These are phyloP conservation scores for Chimonanthus praecox DNA, from an alignment of 164 flowering plant species.

Conservation along the genomic window DNA sequence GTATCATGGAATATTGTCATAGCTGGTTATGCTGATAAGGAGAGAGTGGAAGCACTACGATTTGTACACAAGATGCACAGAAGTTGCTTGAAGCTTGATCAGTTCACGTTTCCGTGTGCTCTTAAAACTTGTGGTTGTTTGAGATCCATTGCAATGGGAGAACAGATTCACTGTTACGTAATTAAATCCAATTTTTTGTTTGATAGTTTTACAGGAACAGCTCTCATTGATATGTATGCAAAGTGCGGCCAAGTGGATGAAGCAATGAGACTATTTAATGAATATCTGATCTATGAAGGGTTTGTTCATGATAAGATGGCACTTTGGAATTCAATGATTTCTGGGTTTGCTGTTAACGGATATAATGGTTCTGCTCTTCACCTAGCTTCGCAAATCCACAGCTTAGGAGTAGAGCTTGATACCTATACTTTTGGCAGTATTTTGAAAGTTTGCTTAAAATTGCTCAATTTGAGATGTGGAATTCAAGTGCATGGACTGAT, in stretches of 20 bases:
- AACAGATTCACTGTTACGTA: slow-evolving; percentile 22
- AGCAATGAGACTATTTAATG: slow-evolving; percentile 15
- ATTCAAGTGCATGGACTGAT: slow-evolving; percentile 27
- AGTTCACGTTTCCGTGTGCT: slow-evolving; percentile 26
- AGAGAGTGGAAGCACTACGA: slow-evolving; percentile 10
- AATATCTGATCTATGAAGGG: slow-evolving; percentile 2
- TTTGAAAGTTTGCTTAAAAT: slow-evolving; percentile 18
- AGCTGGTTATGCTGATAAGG: slow-evolving; percentile 15
- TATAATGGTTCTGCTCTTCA: slow-evolving; percentile 9
- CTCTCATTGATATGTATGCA: slow-evolving; percentile 25
- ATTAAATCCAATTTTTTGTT: slow-evolving; percentile 12
- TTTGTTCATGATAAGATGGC: slow-evolving; percentile 14
- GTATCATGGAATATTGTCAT: slow-evolving; percentile 31
- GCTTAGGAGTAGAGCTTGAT: slow-evolving; percentile 17
- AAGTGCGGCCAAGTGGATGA: slow-evolving; percentile 19
- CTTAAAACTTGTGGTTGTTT: slow-evolving; percentile 20
- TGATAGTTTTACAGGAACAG: slow-evolving; percentile 10
- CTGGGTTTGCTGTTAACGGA: slow-evolving; percentile 17
- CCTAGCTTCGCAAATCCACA: slow-evolving; percentile 15
- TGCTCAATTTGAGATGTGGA: slow-evolving; percentile 14
- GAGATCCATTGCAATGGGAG: slow-evolving; percentile 12
- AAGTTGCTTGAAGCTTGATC: slow-evolving; percentile 17
- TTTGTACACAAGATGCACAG: slow-evolving; percentile 19
- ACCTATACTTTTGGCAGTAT: slow-evolving; percentile 20
- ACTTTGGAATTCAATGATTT: slow-evolving; percentile 25